These are phyloP conservation scores for Darksidea phi DNA, from an alignment of 495 filamentous ascomycete species.

Conservation along the genomic window DNA sequence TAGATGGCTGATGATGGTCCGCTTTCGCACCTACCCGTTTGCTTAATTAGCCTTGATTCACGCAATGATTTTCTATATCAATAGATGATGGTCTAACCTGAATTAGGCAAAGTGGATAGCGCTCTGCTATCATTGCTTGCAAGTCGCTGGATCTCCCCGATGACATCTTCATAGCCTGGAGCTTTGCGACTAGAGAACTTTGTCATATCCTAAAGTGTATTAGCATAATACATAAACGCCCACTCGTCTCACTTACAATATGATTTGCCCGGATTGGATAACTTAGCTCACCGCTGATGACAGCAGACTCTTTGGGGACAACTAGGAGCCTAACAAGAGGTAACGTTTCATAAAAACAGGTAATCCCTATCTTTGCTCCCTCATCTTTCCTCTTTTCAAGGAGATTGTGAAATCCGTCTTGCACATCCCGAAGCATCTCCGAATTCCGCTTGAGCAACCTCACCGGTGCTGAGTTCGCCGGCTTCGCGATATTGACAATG, in stretches of 20 bases:
- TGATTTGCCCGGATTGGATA: slow-evolving; percentile 13
- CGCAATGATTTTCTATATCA: too few relatives aligned
- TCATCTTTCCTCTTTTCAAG: slow-evolving; percentile 15
- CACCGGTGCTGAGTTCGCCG: slow-evolving; percentile 3
- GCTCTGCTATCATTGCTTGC: too few relatives aligned
- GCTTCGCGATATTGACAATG: slow-evolving; percentile 8
- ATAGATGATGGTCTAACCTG: too few relatives aligned
- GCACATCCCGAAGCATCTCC: background rate
- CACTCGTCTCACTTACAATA: background rate
- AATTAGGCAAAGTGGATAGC: too few relatives aligned
- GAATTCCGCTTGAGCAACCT: slow-evolving; percentile 4
- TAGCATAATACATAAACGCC: background rate
- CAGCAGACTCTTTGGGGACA: slow-evolving; percentile 9
- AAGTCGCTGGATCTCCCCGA: background rate
- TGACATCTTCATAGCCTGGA: background rate
- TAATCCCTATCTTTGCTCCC: slow-evolving; percentile 1
- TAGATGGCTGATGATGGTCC: too few relatives aligned
- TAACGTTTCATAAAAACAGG: slow-evolving; percentile 18
- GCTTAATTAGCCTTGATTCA: too few relatives aligned
- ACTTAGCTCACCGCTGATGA: slow-evolving; percentile 6
- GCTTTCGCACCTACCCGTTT: too few relatives aligned
- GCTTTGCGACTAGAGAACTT: background rate
- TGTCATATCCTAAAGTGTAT: slow-evolving; percentile 1
- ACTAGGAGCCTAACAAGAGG: background rate
- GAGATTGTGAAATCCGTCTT: slow-evolving; percentile 16